Conservation (phyloP, 2,329 filamentous ascomycete species). For the Aspergillus fumigatiaffinis region DNA sequence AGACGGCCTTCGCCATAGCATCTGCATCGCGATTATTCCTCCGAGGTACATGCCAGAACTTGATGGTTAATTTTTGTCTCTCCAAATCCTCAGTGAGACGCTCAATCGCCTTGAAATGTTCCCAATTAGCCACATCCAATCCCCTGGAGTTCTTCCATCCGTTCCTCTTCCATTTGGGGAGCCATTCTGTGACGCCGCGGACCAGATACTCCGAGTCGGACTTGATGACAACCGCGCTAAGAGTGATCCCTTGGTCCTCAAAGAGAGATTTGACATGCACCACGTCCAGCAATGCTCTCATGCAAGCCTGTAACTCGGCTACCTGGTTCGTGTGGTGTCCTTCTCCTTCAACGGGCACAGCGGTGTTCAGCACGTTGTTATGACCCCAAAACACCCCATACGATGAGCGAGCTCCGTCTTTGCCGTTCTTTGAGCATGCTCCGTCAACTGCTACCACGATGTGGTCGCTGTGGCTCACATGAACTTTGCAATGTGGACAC, state of each 20-base stretch:
- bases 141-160: constrained; percentile 1
- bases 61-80: background rate
- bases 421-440: background rate
- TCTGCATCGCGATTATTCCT: background rate
- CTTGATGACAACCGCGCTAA: background rate
- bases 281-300: background rate
- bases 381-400: background rate
- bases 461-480: background rate
- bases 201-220: background rate
- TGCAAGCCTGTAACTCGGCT: background rate
- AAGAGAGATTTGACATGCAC: background rate
- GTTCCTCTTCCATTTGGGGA: constrained; percentile 5
- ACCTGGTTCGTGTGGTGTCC: constrained; percentile 1
- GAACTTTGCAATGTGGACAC: background rate
- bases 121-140: background rate
- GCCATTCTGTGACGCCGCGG: constrained; percentile 1
- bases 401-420: background rate
- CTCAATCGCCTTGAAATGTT: background rate
- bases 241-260: background rate
- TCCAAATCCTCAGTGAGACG: background rate
- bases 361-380: background rate
- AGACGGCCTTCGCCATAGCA: background rate
- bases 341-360: background rate
- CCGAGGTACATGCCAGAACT: constrained; percentile 2
- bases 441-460: constrained; percentile 4